Evolutionary conservation across 2,329 filamentous ascomycete genomes (phyloP), one percentile per base, ranked within the genome.

Genomic region (Colletotrichum sp.): DNA sequence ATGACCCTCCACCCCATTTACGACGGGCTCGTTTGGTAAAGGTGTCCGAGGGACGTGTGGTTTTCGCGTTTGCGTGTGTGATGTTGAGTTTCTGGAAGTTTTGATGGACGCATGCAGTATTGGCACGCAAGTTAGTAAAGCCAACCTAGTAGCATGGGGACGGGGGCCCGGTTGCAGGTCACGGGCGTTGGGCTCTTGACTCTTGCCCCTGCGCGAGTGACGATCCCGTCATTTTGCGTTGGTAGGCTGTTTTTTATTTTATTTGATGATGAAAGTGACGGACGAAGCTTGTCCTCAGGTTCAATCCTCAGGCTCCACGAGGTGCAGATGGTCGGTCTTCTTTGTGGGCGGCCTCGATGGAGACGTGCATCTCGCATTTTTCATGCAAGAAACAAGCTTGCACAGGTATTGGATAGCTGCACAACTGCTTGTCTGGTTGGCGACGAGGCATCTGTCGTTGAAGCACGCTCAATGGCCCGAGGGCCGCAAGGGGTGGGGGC

Each of bases 371-470:
- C 7, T 34, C 32, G 30, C 59, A 38, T 62, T 32, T n/a, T 34
- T 61, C 58, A 61, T 61, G 58, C 58, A 34, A 61, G 58, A 61
- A 34, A 61, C 58, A 34, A 30, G 58, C 58, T 61, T 34, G 58
- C 59, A 63, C 21, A 36, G 32, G 59, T 65, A 28, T 65, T 69
- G 26, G 30, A 26, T 32, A 24, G 14, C 14, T 61, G 69, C 62
- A 72, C 56, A 68, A 75, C 63, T 67, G 62, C 62, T 72, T 62
- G 56, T 72, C 58, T 63, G 73, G 69, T 75, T 72, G 73, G 69
- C 55, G 62, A 74, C 72, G 68, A 74, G 43, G 36, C 34, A 38
- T 61, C 66, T 26, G 18, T 48, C 30, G n/a, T 36, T 26, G 28
- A 28, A 48, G 21, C 38, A 26, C 21, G 9, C 21, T 68, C 48